These are phyloP conservation scores for Cutaneotrichosporon sp. DNA, from an alignment of 1,284 basidiomycete genomes.

Conservation along the genomic window DNA sequence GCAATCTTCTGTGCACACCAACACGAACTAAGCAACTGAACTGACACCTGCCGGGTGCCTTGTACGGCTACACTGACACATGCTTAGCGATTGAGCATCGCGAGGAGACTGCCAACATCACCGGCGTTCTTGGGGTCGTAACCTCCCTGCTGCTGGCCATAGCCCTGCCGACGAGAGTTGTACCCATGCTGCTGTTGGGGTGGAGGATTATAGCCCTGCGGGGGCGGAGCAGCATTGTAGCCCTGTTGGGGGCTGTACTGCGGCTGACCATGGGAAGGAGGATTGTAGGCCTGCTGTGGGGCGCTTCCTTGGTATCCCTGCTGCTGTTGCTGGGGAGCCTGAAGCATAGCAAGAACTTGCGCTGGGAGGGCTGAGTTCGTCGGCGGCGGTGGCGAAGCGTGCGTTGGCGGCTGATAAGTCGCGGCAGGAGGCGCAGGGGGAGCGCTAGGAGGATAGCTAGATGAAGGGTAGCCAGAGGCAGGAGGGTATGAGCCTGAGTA, in stretches of 20 bases:
- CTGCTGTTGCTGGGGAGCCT: slow-evolving; percentile 29
- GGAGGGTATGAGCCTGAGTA: neutral
- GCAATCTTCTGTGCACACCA: too few relatives aligned
- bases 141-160: slow-evolving; percentile 1
- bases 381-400: slow-evolving; percentile 34
- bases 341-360: slow-evolving; percentile 61
- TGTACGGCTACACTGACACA: too few relatives aligned
- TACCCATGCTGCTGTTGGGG: neutral
- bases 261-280: neutral
- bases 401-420: neutral
- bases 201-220: neutral
- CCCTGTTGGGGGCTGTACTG: neutral
- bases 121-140: slow-evolving; percentile 17
- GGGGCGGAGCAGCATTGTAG: neutral
- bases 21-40: too few relatives aligned
- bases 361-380: slow-evolving; percentile 53
- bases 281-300: neutral
- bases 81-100: slow-evolving; percentile 23
- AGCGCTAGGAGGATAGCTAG: slow-evolving; percentile 1
- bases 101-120: slow-evolving; percentile 30
- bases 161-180: too few relatives aligned
- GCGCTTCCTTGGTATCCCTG: neutral
- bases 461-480: neutral
- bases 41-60: too few relatives aligned
- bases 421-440: slow-evolving; percentile 10